Conservation (phyloP, 352 stramenopile species). For the Pythium brachiatum region DNA sequence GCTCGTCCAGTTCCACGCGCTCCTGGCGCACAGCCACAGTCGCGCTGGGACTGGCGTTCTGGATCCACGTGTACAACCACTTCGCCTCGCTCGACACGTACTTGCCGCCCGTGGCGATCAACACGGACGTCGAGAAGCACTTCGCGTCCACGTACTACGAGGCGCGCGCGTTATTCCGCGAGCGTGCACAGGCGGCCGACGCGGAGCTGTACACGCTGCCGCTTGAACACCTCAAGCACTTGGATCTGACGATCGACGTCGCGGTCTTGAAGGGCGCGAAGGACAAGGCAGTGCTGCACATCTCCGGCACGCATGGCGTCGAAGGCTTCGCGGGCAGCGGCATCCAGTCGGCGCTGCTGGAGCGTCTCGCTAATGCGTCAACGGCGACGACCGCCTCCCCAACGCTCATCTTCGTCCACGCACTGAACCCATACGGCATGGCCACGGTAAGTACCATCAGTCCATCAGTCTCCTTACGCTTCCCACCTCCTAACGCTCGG, state of each 20-base stretch:
- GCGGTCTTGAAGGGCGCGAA: conserved; percentile 27
- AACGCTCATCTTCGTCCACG: conserved; percentile 78
- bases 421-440: conserved; percentile 84
- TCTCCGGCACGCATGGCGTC: conserved; percentile 50
- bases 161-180: conserved; percentile 32
- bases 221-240: conserved; percentile 10
- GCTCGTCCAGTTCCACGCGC: not conserved
- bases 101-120: conserved; percentile 9
- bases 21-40: conserved; percentile 8
- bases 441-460: conserved; percentile 33
- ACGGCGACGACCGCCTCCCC: conserved; percentile 20
- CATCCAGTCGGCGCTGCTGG: conserved; percentile 51
- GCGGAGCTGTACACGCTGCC: conserved; percentile 28
- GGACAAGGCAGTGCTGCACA: conserved; percentile 31
- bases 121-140: conserved; percentile 19
- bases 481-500: too few species aligned
- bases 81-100: conserved; percentile 24
- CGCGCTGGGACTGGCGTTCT: conserved; percentile 16
- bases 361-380: conserved; percentile 1
- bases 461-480: too few species aligned
- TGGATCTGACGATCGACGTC: conserved; percentile 41
- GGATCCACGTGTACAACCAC: conserved; percentile 24
- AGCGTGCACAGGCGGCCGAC: conserved; percentile 9
- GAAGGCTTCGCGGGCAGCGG: conserved; percentile 50
- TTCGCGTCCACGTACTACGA: conserved; percentile 36